These are phyloP conservation scores for Trichophyton simii DNA, from an alignment of 2,329 filamentous ascomycete species.

Conservation along the genomic window DNA sequence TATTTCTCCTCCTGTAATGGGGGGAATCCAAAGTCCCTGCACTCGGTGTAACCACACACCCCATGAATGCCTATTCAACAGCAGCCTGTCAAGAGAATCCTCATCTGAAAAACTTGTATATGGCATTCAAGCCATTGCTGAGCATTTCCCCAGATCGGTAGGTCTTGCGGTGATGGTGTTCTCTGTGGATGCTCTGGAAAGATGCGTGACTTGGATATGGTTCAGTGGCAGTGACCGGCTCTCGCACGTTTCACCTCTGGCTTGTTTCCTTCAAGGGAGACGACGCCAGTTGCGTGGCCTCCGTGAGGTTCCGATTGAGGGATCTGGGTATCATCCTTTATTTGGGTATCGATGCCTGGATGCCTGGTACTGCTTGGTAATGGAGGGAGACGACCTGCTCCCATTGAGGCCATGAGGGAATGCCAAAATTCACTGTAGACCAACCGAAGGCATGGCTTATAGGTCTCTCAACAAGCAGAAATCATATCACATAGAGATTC, in stretches of 20 bases:
- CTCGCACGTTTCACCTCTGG: neutral
- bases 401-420: neutral
- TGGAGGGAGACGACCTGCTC: neutral
- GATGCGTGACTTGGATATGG: neutral
- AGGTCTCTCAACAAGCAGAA: neutral
- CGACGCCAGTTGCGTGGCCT: neutral
- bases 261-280: too few species aligned
- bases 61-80: neutral
- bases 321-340: neutral
- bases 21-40: neutral
- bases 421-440: neutral
- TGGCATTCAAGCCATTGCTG: neutral
- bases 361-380: neutral
- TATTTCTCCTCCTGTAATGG: neutral
- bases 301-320: neutral
- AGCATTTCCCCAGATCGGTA: neutral
- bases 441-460: neutral
- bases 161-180: neutral
- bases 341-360: neutral
- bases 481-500: neutral
- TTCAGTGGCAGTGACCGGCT: neutral
- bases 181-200: neutral
- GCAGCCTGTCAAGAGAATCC: neutral
- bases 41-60: neutral
- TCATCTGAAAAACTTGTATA: neutral